Conservation (phyloP, 352 stramenopile genomes). For the Globisporangium rhizosaccharum region DNA sequence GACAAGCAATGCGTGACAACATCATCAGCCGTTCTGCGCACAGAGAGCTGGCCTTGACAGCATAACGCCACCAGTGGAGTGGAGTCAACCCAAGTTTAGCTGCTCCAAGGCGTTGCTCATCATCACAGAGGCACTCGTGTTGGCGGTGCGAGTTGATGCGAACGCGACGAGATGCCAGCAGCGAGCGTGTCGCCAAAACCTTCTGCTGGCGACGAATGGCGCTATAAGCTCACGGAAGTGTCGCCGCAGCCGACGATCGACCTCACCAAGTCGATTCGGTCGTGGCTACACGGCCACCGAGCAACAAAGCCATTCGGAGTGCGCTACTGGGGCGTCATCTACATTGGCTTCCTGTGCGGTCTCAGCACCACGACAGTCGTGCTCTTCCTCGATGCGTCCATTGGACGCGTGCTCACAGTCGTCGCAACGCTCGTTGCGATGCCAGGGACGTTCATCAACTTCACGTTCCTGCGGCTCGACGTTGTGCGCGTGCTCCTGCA, state of each 20-base stretch:
- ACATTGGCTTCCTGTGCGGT: neutral
- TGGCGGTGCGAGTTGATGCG: too few relatives aligned
- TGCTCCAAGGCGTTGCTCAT: too few relatives aligned
- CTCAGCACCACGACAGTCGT: neutral
- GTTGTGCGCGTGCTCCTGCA: slow-evolving; percentile 18
- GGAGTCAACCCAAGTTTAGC: too few relatives aligned
- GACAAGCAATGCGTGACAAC: too few relatives aligned
- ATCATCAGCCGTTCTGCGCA: too few relatives aligned
- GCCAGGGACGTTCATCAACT: neutral
- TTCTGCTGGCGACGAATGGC: neutral
- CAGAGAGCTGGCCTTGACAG: too few relatives aligned
- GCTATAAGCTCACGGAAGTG: slow-evolving; percentile 4
- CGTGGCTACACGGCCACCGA: neutral
- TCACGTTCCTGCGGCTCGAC: slow-evolving; percentile 8
- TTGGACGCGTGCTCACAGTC: neutral
- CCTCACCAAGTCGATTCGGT: slow-evolving; percentile 2
- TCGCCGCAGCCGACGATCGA: slow-evolving; percentile 4
- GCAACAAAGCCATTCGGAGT: neutral
- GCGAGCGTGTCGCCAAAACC: too few relatives aligned
- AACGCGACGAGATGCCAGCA: too few relatives aligned
- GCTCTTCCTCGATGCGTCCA: neutral
- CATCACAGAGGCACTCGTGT: too few relatives aligned
- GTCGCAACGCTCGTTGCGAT: neutral
- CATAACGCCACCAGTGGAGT: too few relatives aligned
- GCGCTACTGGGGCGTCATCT: neutral